Evolutionary conservation across 495 filamentous ascomycete species (phyloP), one percentile per base, ranked within the genome.

Genomic region (Neurospora tetrasperma): DNA sequence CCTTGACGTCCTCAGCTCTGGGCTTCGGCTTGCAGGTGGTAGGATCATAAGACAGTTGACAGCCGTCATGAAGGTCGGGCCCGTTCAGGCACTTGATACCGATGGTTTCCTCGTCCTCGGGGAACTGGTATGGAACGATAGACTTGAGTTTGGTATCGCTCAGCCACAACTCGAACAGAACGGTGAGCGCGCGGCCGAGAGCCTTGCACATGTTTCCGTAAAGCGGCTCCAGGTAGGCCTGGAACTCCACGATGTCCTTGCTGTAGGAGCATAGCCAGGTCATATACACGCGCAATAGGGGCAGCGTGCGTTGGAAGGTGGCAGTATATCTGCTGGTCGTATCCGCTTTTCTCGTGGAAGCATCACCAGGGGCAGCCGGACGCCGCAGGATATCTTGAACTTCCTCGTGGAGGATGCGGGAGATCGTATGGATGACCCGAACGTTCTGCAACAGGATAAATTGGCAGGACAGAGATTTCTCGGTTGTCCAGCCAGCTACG

Each of bases 401-500:
- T 43, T 81, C 78, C 4, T 77, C 75, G 41, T 71, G 82, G 41
- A 98, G 86, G 43, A 92, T 84, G 71, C 92, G 90, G 39, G 96
- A 88, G 16, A 98, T 85, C 2, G 87, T 90, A 70, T 90, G 89
- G 77, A 97, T 92, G 0, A 90, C 94, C 41, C 91, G 92, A 69
- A 94, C 85, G 74, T 98, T 99, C 72, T 96, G 85, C 31, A 90
- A 87, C 42, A 97, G 86, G 71, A 92, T 89, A 79, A 91, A 94
- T 70, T 90, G 87, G 78, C 88, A 90, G 4, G 92, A 88, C 71
- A 87, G 82, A 23, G 85, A 82, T 46, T 78, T 78, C 69, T 80
- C 75, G 9, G 80, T 79, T 14, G 83, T 82, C 82, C 80, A 82
- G 38, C 82, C 73, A 43, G 71, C 73, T 80, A 73, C 20, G 8